These are phyloP conservation scores for Pseudoperonospora humuli DNA, from an alignment of 352 stramenopile genomes.

Conservation along the genomic window DNA sequence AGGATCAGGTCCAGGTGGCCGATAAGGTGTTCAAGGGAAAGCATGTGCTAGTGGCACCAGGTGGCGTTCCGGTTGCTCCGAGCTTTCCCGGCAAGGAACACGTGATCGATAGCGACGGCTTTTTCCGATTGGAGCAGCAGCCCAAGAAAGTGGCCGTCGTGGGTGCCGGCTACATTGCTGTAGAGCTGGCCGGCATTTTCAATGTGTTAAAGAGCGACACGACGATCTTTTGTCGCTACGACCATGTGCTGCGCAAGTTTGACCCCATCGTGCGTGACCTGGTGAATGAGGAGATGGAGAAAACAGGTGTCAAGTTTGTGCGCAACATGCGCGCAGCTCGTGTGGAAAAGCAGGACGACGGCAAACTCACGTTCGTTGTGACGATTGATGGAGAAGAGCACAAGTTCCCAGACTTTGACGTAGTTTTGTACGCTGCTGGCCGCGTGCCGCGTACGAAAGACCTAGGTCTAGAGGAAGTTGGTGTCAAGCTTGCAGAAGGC, in stretches of 20 bases:
- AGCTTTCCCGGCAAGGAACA: conserved; percentile 85
- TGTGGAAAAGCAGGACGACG: conserved; percentile 31
- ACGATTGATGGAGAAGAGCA: conserved; percentile 48
- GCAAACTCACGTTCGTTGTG: conserved; percentile 47
- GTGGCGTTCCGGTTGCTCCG: conserved; percentile 84
- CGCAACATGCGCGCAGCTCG: conserved; percentile 36
- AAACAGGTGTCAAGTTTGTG: conserved; percentile 39
- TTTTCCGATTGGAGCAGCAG: conserved; percentile 93
- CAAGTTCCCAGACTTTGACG: conserved; percentile 88
- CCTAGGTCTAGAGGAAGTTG: conserved; percentile 66
- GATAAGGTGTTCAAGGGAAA: conserved; percentile 35
- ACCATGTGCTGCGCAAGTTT: conserved; percentile 83
- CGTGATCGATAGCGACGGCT: conserved; percentile 93
- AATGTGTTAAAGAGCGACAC: conserved; percentile 88
- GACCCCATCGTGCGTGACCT: conserved; percentile 60
- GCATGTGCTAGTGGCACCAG: conserved; percentile 93
- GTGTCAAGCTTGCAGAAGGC: conserved; percentile 59
- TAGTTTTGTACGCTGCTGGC: conserved; percentile 83
- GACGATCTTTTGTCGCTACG: conserved; percentile 81
- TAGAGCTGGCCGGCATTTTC: conserved; percentile 95
- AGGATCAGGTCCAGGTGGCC: conserved; percentile 59
- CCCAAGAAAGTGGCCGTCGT: conserved; percentile 93
- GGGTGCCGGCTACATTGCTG: conserved; percentile 97
- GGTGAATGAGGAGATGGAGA: conserved; percentile 49
- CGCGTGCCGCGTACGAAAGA: conserved; percentile 34